Conservation (phyloP, 2,329 filamentous ascomycete genomes). For the Dothiorella sarmentorum region DNA sequence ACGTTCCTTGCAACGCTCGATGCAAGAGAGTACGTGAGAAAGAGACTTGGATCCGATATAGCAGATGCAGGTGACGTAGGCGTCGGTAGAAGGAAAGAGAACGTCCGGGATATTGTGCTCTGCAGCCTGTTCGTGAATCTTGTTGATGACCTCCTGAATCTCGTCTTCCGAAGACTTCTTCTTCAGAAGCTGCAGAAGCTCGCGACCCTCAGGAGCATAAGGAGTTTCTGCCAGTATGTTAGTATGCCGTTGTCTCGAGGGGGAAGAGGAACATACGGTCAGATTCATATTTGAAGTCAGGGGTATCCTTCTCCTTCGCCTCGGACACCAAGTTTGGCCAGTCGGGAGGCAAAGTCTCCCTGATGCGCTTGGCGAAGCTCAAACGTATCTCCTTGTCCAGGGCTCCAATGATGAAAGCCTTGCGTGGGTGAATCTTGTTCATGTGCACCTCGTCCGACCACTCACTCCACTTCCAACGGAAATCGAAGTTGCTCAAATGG, state of each 20-base stretch:
- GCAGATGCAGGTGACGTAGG: slow-evolving; percentile 89
- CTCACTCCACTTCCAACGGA: slow-evolving; percentile 99
- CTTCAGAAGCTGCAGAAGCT: slow-evolving; percentile 73
- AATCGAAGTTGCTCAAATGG: slow-evolving; percentile 97
- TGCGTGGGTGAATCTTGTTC: slow-evolving; percentile 75
- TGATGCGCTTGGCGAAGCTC: slow-evolving; percentile 93
- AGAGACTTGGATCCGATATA: slow-evolving; percentile 93
- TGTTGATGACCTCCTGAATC: slow-evolving; percentile 74
- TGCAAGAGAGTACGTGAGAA: slow-evolving; percentile 91
- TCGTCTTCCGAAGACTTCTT: slow-evolving; percentile 84
- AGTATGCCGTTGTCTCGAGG: no score
- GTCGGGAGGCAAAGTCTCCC: slow-evolving; percentile 81
- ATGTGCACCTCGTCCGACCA: slow-evolving; percentile 81
- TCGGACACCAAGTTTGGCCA: slow-evolving; percentile 79
- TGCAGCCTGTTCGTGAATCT: slow-evolving; percentile 75
- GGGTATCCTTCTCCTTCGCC: slow-evolving; percentile 92
- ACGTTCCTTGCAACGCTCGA: slow-evolving; percentile 89
- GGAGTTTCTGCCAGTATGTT: no score
- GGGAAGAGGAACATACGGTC: no score
- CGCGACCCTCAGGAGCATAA: slow-evolving; percentile 79
- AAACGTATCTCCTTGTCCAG: slow-evolving; percentile 96
- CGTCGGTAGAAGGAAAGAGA: slow-evolving; percentile 82
- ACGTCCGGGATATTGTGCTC: slow-evolving; percentile 68
- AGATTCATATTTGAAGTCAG: slow-evolving; percentile 84
- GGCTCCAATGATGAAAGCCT: slow-evolving; percentile 87